Evolutionary conservation across 148 eudicot genomes (phyloP), one percentile per base, ranked within the genome.

Genomic region (Fagopyrum homotropicum): DNA sequence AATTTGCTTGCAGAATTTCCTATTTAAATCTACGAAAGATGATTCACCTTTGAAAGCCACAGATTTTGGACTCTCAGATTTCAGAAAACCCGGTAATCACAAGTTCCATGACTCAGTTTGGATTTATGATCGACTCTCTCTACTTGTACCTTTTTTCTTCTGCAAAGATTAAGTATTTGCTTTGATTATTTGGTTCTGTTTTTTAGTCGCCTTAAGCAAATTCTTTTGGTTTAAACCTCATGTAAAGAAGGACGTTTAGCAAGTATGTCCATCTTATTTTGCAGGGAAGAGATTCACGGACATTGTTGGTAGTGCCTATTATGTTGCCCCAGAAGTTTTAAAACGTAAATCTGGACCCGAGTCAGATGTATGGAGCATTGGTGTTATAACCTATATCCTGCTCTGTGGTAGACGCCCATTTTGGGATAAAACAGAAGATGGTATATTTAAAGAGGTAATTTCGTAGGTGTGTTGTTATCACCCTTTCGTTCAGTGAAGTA

Each of bases 331-430:
- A 7, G 98, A 95, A 87, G 98, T 95, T 54, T 76, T 95, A 80
- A 95, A 86, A 77, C 96, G 98, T 14, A 92, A 80, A 83, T 95
- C 98, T 9, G 98, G 98, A 16, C 96, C 97, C 9, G 93, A 95
- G 81, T 95, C 98, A 72, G 98, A 95, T 89, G 98, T 88, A 29
- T 95, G 98, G 98, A 95, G 98, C 78, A 95, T 95, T 69, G 98
- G 98, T 80, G 98, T 94, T 69, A 94, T 94, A 26, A 90, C 97
- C 50, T 94, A 91, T 81, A 94, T 94, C 78, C 86, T 95, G 87
- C 93, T 95, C 73, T 92, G 98, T 81, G 98, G 98, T 45, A 86
- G 96, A 81, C 93, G 98, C 4, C 98, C 98, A 44, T 95, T 95
- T 83, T 95, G 98, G 98, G 98, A 95, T 83, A 92, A 89, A 88